Base-by-base conservation (phyloP, 139 green algal species). In the Chlamydomonas sp. region DNA sequence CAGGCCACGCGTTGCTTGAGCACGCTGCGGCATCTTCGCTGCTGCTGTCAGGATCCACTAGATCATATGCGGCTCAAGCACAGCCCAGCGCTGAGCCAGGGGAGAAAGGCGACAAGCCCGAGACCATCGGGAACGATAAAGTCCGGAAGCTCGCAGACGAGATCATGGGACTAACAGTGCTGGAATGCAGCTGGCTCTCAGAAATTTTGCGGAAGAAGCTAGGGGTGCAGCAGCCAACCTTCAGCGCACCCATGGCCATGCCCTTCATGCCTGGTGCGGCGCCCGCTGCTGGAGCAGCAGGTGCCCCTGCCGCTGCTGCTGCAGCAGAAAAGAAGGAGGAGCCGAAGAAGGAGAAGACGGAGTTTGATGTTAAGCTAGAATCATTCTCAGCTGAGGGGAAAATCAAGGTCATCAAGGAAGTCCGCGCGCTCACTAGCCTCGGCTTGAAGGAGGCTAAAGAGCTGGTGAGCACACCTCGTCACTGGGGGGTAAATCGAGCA, bases 341-440 rank as follows among this genome's bases (percentile, higher is more conserved):
- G 74, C 83, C 83, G 17, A 92, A 92, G 69, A 95, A 97, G 87
- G 96, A 97, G 90, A 97, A 99, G 92, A 99, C 97, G 1, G 95
- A 97, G 84, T 99, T 99, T 89, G 93, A 97, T 14, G 88, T 99
- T 1, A 99, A 99, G 92, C 96, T 99, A 7, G 96, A 98, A 3
- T 93, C 95, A 10, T 99, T 99, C 89, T 95, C 96, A 20, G 92
- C 96, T 2, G 94, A 96, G 9, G 91, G 94, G 83, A 99, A 99
- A 91, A 98, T 99, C 88, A 99, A 99, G 93, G 93, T 99, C 59
- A 99, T 99, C 93, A 99, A 99, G 95, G 98, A 99, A 89, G 93
- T 99, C 60, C 93, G 98, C 7, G 94, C 91, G 0, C 92, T 99
- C 75, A 99, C 98, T 1, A 96, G 92, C 74, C 91, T 99, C 60